Evolutionary conservation across 305 asterid genomes (phyloP), one percentile per base, ranked within the genome.

Genomic region (Solanum chacoense): DNA sequence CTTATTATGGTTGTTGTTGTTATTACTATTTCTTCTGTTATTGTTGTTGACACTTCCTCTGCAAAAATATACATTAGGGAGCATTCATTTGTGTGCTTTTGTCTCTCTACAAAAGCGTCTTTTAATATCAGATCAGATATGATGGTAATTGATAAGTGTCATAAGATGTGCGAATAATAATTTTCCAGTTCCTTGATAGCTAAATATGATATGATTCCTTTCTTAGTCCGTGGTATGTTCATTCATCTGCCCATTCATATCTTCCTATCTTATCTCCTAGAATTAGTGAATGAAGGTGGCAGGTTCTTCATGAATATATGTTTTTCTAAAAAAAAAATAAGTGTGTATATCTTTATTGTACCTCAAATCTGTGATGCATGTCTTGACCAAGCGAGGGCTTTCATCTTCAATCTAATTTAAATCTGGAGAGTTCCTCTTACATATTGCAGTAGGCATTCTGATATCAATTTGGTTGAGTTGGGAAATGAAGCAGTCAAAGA

Each of bases 391-490:
- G 22, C 7, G 35, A 18, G 69, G 11, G 38, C 34, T 55, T 24
- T 65, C 36, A 34, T 26, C 35, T 24, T 28, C 73, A 32, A 36
- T 42, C 32, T 12, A 37, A 38, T 87, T 45, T 31, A 38, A 26
- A 40, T 55, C 71, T 75, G 42, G 85, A 45, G 73, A 22, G 24
- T 75, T 87, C 89, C 83, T 45, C 73, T 42, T 29, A 75, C 50
- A 87, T 40, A 69, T 73, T 16, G 63, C 88, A 69, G 94, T 91
- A 95, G 99, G 91, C 94, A 88, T 90, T 94, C 99, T 87, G 99
- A 96, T 85, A 80, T 92, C 91, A 91, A 89, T 91, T 93, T 93
- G 94, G 96, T 91, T 89, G 99, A 96, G 93, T 85, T 96, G 93
- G 91, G 91, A n/a, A 89, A 89, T 79, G 95, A 90, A 84, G 69